Conservation (phyloP, 2,329 filamentous ascomycete genomes). For the Pseudonectria foliicola region DNA sequence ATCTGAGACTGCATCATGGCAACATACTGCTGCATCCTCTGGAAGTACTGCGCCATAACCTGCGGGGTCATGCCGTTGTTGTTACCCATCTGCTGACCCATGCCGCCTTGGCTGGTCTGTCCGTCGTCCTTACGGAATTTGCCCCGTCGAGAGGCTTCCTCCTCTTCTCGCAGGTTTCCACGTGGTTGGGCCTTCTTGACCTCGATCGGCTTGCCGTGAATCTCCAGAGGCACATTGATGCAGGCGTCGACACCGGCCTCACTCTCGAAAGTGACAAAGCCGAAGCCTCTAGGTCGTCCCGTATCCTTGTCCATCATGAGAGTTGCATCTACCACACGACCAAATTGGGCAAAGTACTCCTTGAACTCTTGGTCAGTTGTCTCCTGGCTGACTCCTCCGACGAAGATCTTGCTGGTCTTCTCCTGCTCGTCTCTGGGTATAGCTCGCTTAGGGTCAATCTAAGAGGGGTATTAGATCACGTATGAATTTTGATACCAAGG, state of each 20-base stretch:
- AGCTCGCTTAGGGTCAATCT: conserved; percentile 97
- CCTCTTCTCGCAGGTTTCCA: conserved; percentile 88
- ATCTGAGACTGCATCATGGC: conserved; percentile 91
- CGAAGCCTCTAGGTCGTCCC: conserved; percentile 90
- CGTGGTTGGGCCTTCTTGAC: conserved; percentile 97
- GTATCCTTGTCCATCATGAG: conserved; percentile 99
- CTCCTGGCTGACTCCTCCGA: conserved; percentile 94
- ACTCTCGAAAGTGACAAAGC: conserved; percentile 96
- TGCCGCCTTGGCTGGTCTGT: conserved; percentile 33
- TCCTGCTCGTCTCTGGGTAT: conserved; percentile 98
- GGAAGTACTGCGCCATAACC: conserved; percentile 97
- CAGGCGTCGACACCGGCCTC: conserved; percentile 92
- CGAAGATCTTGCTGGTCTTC: conserved; percentile 97
- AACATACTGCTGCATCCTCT: conserved; percentile 97
- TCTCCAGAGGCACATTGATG: conserved; percentile 76
- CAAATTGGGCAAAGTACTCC: conserved; percentile 94
- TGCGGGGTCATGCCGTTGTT: conserved; percentile 78
- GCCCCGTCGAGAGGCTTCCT: conserved; percentile 59
- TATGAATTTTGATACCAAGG: background rate
- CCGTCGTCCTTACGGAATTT: conserved; percentile 52
- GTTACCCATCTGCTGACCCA: conserved; percentile 37
- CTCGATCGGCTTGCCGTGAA: conserved; percentile 93
- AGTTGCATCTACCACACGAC: conserved; percentile 91
- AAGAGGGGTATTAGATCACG: conserved; percentile 12
- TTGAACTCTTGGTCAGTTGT: conserved; percentile 94